Base-by-base conservation (phyloP, 1,284 basidiomycete species). In the Cutaneotrichosporon arboriforme region DNA sequence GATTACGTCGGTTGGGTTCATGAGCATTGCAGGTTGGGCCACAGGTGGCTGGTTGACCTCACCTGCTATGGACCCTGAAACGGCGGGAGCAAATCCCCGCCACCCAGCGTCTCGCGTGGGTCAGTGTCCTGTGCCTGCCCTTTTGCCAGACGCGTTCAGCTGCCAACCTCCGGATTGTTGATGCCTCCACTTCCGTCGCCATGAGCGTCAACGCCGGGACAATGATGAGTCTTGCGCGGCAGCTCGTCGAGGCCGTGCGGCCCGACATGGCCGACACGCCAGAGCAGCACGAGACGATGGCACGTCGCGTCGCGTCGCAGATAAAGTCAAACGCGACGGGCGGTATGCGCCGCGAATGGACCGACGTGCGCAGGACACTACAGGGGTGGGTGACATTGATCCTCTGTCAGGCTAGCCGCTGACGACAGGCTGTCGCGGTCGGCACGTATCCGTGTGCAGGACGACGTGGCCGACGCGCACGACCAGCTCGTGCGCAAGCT, bases 391-490 rank as follows among this genome's bases (percentile, higher is more conserved):
- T 33, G 2, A 10, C 5, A 31, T n/a, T n/a, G n/a, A 14, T 5
- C 13, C 4, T 14, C 8, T 26, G 8, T 3, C 17, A 13, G 4
- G 31, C 3, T 3, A n/a, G 12, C 8, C 10, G 10, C 53, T 55
- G 34, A 49, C 46, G 2, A 15, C 31, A 66, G 66, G 3, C 23
- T 68, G 23, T 46, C 57, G 3, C 42, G 56, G 18, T 57, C 59
- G 1, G 60, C 67, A 3, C 52, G 57, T 20, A 57, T 71, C 15
- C 47, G 59, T 12, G 62, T 70, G 0, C 61, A 70, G 45, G 56
- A 61, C 33, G 68, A 68, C 46, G 50, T 69, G 1, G 66, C 64
- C 1, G 63, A 62, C 12, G 70, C 61, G 8, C 52, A 68, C 18
- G 60, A 62, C 8, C 62, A 65, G 46, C 50, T 55, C 9, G 9